Evolutionary conservation across 148 eudicot species (phyloP), one percentile per base, ranked within the genome.

Genomic region (Rhododendron ferrugineum): DNA sequence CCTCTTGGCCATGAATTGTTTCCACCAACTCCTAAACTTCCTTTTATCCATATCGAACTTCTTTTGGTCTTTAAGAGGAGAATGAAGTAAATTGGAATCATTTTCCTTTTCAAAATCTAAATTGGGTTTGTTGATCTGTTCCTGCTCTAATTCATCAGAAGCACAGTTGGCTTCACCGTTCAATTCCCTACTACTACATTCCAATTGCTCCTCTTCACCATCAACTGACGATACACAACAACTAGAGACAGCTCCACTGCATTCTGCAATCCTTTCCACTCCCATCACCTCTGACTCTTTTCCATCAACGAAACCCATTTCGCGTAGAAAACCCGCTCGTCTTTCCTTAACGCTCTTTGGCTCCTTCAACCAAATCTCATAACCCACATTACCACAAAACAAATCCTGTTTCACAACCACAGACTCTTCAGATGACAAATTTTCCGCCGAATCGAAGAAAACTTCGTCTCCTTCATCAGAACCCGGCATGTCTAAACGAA

Each of bases 271-370:
- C 78, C 89, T 85, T 30, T 85, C 91, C 56, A 82, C 79, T 58
- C 85, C 87, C 82, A 74, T 34, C 44, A 66, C 82, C 40, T 81
- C 60, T 13, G 77, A 81, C n/a, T 73, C 78, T 28, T 36, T 50
- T 54, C 37, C 36, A 16, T 90, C 92, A 79, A 84, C 54, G 10
- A 91, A 92, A 0, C 98, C 96, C 92, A 96, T 89, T 75, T 83
- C 87, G 0, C 74, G 60, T 13, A 93, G 74, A 88, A 96, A 96
- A 18, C 54, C 66, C 1, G 78, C 86, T 4, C 98, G 90, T 54
- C 98, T 86, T 83, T 94, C 93, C 85, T 90, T 81, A 18, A 96
- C 92, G 80, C 96, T 93, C 56, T 50, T 84, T 2, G 90, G 91
- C 82, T 92, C 95, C 79, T 85, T 84, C 88, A 87, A 84, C 98